Evolutionary conservation across 2,329 filamentous ascomycete species (phyloP).

Genomic region (Microdochium bolleyi): DNA sequence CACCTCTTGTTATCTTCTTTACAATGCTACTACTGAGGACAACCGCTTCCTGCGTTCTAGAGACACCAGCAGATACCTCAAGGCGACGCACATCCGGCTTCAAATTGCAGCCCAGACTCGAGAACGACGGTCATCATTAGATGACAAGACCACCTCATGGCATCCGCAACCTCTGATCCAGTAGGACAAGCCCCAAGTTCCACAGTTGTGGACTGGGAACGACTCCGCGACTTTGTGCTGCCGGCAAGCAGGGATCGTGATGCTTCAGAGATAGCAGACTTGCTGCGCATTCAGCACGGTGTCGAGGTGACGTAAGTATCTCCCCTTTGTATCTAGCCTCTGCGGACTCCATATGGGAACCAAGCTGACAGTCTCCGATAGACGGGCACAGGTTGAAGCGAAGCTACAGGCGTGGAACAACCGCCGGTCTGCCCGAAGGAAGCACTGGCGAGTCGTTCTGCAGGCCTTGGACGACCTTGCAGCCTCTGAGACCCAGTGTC

Average conservation of each 20-base stretch:
- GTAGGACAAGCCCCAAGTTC: too few species aligned
- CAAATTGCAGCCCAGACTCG: too few species aligned
- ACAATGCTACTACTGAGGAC: too few species aligned
- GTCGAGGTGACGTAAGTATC: background rate
- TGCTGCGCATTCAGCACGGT: background rate
- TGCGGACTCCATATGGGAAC: background rate
- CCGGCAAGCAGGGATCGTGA: background rate
- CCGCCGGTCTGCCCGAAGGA: background rate
- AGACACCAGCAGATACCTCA: too few species aligned
- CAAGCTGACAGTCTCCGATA: background rate
- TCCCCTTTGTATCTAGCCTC: background rate
- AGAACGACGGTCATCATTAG: too few species aligned
- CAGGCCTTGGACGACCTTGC: background rate
- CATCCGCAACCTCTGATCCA: too few species aligned
- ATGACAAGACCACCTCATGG: too few species aligned
- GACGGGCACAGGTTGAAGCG: background rate
- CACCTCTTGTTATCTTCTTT: too few species aligned
- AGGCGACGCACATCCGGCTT: too few species aligned
- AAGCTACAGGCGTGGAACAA: background rate
- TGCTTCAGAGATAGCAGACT: background rate
- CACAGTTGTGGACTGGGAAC: background rate
- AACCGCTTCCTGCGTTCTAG: too few species aligned
- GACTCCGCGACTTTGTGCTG: background rate
- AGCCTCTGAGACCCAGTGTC: background rate
- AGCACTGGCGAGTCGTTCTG: background rate